These are phyloP conservation scores for Camelina neglecta DNA, from an alignment of 345 rosid species.

Conservation along the genomic window DNA sequence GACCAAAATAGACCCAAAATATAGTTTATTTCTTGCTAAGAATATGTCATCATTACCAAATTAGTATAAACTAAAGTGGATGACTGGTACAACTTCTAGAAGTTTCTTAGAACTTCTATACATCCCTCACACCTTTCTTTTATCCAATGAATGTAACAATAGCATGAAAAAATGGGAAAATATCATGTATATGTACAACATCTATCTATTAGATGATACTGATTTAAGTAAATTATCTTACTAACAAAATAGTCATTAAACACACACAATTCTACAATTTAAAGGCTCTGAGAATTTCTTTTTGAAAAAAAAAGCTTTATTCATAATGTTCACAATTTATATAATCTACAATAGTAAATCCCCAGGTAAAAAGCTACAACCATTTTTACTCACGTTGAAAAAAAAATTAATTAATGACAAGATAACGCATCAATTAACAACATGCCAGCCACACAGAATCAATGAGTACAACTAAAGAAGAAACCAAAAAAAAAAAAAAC, in stretches of 20 bases:
- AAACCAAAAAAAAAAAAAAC: background rate
- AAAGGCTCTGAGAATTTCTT: background rate
- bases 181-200: too few relatives aligned
- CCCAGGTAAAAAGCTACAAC: background rate
- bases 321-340: background rate
- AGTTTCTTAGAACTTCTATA: slow-evolving; percentile 37
- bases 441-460: background rate
- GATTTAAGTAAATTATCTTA: background rate
- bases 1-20: slow-evolving; percentile 17
- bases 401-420: background rate
- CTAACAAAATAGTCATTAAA: background rate
- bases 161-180: background rate
- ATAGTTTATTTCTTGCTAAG: slow-evolving; percentile 5
- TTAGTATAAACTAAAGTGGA: slow-evolving; percentile 22
- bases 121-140: slow-evolving; percentile 15
- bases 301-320: background rate
- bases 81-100: slow-evolving; percentile 19
- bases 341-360: background rate
- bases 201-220: too few relatives aligned
- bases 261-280: background rate
- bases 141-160: slow-evolving; percentile 25
- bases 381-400: too few relatives aligned
- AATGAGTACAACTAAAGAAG: background rate
- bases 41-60: slow-evolving; percentile 37
- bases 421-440: background rate